A percentile compares a stretch with the other conserved stretches of the same genome.
These are phyloP conservation scores for Salvia rosmarinus DNA, from an alignment of 257 asterid genomes.

Conservation along the genomic window DNA sequence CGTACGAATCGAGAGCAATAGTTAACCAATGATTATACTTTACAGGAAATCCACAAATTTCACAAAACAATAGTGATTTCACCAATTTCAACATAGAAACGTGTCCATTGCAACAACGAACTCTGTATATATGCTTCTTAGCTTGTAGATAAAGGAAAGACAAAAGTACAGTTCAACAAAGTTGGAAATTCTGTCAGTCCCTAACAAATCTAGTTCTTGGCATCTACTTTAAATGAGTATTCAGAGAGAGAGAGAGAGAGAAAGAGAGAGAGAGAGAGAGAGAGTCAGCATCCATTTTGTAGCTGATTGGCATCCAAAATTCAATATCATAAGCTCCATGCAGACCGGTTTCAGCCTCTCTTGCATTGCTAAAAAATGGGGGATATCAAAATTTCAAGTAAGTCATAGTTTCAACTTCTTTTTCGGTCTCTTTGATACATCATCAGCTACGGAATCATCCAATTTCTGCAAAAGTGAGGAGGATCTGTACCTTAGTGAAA, in stretches of 20 bases:
- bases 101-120: not conserved
- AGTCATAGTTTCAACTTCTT: slow-evolving; percentile 62
- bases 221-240: slow-evolving; percentile 12
- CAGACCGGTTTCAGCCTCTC: slow-evolving; percentile 19
- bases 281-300: slow-evolving; percentile 8
- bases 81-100: not conserved
- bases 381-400: not conserved
- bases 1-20: no score
- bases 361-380: slow-evolving; percentile 15
- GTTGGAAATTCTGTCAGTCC: not conserved
- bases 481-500: slow-evolving; percentile 10
- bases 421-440: slow-evolving; percentile 40
- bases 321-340: slow-evolving; percentile 10
- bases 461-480: slow-evolving; percentile 46
- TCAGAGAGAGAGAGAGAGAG: not conserved
- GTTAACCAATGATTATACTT: not conserved
- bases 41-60: not conserved
- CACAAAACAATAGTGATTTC: not conserved
- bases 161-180: not conserved
- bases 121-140: not conserved
- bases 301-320: slow-evolving; percentile 11
- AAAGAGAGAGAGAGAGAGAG: not conserved
- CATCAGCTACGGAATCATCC: slow-evolving; percentile 38
- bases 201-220: slow-evolving; percentile 10
- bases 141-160: not conserved